Conservation (phyloP, 2,329 filamentous ascomycete genomes). For the Fusarium incarnatum region DNA sequence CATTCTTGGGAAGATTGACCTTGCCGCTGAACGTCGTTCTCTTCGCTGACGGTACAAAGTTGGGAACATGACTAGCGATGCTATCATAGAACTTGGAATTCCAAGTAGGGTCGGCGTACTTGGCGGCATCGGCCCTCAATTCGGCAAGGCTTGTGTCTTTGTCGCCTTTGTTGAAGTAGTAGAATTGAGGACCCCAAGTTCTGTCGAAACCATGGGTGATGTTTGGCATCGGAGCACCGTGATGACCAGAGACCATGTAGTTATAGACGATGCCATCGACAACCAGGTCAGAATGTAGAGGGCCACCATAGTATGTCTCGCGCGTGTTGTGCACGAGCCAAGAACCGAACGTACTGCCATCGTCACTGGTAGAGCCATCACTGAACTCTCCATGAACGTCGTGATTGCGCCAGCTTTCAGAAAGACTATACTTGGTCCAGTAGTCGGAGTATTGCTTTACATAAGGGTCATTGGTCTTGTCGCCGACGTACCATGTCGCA, state of each 20-base stretch:
- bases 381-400: conserved; percentile 64
- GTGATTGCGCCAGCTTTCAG: conserved; percentile 67
- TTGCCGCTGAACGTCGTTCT: conserved; percentile 25
- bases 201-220: conserved; percentile 73
- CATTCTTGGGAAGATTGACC: conserved; percentile 27
- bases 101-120: conserved; percentile 28
- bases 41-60: conserved; percentile 20
- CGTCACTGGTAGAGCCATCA: conserved; percentile 54
- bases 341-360: conserved; percentile 65
- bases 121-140: conserved; percentile 25
- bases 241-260: conserved; percentile 70
- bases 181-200: conserved; percentile 72
- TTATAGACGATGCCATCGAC: conserved; percentile 75
- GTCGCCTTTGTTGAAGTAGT: conserved; percentile 64
- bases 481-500: conserved; percentile 70
- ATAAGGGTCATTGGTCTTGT: conserved; percentile 64
- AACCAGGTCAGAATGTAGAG: conserved; percentile 69
- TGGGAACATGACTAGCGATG: conserved; percentile 25
- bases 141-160: conserved; percentile 6
- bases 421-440: conserved; percentile 73
- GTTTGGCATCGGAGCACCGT: conserved; percentile 70
- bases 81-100: conserved; percentile 39
- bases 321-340: conserved; percentile 73
- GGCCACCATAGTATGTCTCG: conserved; percentile 70
- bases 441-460: conserved; percentile 66